Evolutionary conservation across 306 rosid genomes (phyloP).

Genomic region (Inga laurina): DNA sequence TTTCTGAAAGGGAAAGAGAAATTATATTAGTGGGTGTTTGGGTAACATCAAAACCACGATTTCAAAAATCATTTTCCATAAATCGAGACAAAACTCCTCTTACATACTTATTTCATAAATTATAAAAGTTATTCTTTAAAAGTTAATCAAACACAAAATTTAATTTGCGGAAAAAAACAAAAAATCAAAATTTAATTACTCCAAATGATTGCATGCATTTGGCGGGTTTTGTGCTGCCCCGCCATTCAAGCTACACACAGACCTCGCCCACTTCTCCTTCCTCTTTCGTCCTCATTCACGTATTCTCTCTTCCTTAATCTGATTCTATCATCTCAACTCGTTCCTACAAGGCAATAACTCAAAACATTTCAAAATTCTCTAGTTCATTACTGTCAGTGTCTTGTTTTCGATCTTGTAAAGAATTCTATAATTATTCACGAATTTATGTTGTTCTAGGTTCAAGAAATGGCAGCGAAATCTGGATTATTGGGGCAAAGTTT

Average conservation of each 20-base stretch:
- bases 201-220: neutral
- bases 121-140: too few species aligned
- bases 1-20: too few species aligned
- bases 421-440: neutral
- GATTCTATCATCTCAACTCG: neutral
- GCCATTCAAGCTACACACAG: neutral
- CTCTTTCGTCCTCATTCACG: neutral
- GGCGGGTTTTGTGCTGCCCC: neutral
- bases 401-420: neutral
- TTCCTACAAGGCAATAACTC: neutral
- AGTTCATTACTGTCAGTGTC: neutral
- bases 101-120: too few species aligned
- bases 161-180: too few species aligned
- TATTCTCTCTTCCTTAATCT: neutral
- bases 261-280: neutral
- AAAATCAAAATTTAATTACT: neutral
- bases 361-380: neutral
- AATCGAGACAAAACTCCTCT: too few species aligned
- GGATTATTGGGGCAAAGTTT: slow-evolving; percentile 69
- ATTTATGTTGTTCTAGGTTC: neutral
- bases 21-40: neutral
- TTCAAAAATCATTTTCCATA: too few species aligned
- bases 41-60: too few species aligned
- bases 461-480: slow-evolving; percentile 36
- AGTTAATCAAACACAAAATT: too few species aligned